A percentile compares a stretch with the other conserved stretches of the same genome.
These are phyloP conservation scores for Elymus sibiricus DNA, from an alignment of 176 grass and related monocot genomes.

Conservation along the genomic window DNA sequence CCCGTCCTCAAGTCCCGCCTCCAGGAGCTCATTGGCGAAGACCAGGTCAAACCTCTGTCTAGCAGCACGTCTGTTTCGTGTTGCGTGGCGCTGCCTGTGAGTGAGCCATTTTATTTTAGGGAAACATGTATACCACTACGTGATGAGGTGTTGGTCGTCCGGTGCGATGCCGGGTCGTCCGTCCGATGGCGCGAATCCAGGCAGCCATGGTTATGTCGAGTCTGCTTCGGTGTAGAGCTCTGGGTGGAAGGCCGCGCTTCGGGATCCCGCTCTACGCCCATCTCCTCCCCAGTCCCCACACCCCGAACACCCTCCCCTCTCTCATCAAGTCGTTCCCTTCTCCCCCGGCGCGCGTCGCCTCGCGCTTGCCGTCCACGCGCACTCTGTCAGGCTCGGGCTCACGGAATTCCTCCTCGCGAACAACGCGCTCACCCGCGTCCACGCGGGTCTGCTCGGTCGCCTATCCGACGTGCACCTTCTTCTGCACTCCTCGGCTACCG, in stretches of 20 bases:
- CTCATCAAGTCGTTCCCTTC: constrained; percentile 33
- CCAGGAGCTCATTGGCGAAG: constrained; percentile 78
- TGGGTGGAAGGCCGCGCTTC: not conserved
- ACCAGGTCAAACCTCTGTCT: constrained; percentile 45
- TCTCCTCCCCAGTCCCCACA: constrained; percentile 22
- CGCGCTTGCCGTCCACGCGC: constrained; percentile 44
- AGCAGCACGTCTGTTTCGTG: not conserved
- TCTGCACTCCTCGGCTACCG: constrained; percentile 16
- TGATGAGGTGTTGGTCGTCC: constrained; percentile 31
- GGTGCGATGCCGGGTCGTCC: constrained; percentile 12
- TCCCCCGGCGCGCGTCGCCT: not conserved
- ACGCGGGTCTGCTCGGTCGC: constrained; percentile 22
- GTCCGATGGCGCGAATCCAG: constrained; percentile 31
- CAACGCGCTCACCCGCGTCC: constrained; percentile 54
- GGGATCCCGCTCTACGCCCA: constrained; percentile 38
- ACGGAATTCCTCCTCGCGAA: constrained; percentile 37
- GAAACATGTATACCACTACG: not conserved
- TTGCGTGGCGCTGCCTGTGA: not conserved
- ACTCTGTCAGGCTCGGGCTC: constrained; percentile 49
- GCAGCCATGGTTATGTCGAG: constrained; percentile 31
- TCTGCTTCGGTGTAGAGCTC: not conserved
- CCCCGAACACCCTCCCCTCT: constrained; percentile 38
- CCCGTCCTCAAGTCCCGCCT: constrained; percentile 79
- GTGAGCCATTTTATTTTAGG: not conserved
- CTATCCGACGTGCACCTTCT: constrained; percentile 29